Evolutionary conservation across 2,329 filamentous ascomycete species (phyloP), one percentile per base, ranked within the genome.

Genomic region (Metarhizium robertsii): DNA sequence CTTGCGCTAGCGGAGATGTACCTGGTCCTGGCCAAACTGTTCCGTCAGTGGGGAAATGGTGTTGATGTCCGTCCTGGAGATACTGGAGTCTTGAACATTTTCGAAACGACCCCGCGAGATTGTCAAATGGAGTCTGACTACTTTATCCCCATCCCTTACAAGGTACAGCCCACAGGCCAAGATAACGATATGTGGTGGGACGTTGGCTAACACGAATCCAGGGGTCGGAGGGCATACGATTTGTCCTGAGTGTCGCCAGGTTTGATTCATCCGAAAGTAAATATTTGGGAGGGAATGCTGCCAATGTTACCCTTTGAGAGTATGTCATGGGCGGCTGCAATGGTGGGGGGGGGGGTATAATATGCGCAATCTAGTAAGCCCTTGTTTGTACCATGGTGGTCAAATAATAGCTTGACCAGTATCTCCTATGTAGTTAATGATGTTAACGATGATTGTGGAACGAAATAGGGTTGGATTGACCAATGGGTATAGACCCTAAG

Each of bases 1-100:
- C 65, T 74, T 5, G 71, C 71, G 2, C 64, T 68, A 34, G 69
- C 70, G 0, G 72, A 74, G 59, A 59, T 75, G n/a, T 65, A 70
- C 43, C 62, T 72, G 20, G 64, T 65, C 56, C 61, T 73, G 5
- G 69, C 70, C 49, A 68, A 67, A 56, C 59, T 74, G 3, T 73
- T 73, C 59, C 66, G 70, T 18, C 61, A 65, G 46, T 73, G 70
- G 68, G 71, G 70, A 53, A 65, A 68, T 20, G 65, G 58, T 8
- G 70, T 66, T n/a, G 70, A 72, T 48, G 52, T 64, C 18, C 61
- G 68, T 34, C 54, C 59, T 5, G 70, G 67, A 25, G 69, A 72
- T 50, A 58, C 68, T 8, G 71, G 71, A 2, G 62, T 63, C 7
- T 56, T 72, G 11, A 67, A 62, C 54, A 65, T 73, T 50, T 72